These are phyloP conservation scores for Reutealis trisperma DNA, from an alignment of 345 rosid species.

Conservation along the genomic window DNA sequence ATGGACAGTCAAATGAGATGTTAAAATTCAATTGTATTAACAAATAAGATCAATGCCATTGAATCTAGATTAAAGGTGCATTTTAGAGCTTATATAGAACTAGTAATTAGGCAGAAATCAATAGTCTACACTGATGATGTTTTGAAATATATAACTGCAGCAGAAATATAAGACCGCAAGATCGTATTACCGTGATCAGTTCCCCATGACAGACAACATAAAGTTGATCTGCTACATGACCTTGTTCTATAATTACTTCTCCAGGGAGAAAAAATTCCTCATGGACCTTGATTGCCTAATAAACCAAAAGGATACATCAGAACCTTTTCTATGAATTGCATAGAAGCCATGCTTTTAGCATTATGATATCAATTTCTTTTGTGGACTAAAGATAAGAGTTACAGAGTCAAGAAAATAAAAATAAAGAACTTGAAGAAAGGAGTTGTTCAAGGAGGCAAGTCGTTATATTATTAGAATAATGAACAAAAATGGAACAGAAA, in stretches of 20 bases:
- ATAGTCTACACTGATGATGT: neutral
- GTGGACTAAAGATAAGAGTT: neutral
- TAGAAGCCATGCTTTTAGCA: neutral
- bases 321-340: neutral
- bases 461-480: no score
- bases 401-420: neutral
- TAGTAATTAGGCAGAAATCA: neutral
- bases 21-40: neutral
- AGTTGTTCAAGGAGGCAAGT: neutral
- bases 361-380: neutral
- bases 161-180: neutral
- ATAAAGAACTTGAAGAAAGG: neutral
- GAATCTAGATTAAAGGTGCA: neutral
- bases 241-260: conserved; percentile 77
- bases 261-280: conserved; percentile 85
- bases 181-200: conserved; percentile 68
- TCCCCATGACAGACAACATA: conserved; percentile 75
- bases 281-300: conserved; percentile 64
- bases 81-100: neutral
- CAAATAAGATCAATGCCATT: neutral
- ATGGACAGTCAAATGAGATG: neutral
- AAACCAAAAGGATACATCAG: conserved; percentile 6
- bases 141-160: conserved; percentile 2
- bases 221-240: conserved; percentile 66
- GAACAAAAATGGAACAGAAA: neutral